Base-by-base conservation (phyloP, 352 stramenopile species). In the Plasmopara viticola region DNA sequence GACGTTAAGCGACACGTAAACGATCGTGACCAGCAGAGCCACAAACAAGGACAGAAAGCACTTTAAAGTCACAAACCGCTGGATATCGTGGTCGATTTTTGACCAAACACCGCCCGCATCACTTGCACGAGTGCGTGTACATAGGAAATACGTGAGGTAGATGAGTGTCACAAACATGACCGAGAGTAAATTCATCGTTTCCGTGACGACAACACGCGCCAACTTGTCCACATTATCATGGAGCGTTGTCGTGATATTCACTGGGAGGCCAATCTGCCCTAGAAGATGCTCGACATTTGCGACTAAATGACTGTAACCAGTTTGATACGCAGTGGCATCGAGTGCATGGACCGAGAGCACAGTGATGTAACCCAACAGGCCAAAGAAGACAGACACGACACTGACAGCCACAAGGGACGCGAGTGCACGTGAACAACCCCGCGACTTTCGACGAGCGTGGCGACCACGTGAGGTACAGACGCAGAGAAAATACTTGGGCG, bases 161-260 rank as follows among this genome's bases (percentile, higher is more conserved):
- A 94, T 94, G 33, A 92, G 78, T 29, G 84, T 94, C 51, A 94
- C 81, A 51, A 94, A 94, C 71, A 94, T 84, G 39, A 90, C 78
- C n/a, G 84, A 94, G 48, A 94, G 84, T 37, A 94, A 63, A 56
- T 94, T 81, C 84, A 94, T 94, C 8, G 78, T 91, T 64, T 94
- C 72, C 12, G 84, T 94, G 53, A 94, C 76, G 46, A 90, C 78
- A 28, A 92, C 64, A 34, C 81, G 78, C 15, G 82, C 84, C 20
- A 94, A 51, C 64, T 94, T 94, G 68, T 94, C 81, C 46, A 94
- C 79, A 53, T 94, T 94, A 65, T 94, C 84, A 53, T 94, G 84
- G 48, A 94, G 71, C 50, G 84, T 94, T 51, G 82, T 92, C 7
- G 84, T 94, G 56, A 94, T 94, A 60, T 92, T 94, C 42, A 87